These are phyloP conservation scores for Lineolata rhizophorae DNA, from an alignment of 495 filamentous ascomycete genomes.

Conservation along the genomic window DNA sequence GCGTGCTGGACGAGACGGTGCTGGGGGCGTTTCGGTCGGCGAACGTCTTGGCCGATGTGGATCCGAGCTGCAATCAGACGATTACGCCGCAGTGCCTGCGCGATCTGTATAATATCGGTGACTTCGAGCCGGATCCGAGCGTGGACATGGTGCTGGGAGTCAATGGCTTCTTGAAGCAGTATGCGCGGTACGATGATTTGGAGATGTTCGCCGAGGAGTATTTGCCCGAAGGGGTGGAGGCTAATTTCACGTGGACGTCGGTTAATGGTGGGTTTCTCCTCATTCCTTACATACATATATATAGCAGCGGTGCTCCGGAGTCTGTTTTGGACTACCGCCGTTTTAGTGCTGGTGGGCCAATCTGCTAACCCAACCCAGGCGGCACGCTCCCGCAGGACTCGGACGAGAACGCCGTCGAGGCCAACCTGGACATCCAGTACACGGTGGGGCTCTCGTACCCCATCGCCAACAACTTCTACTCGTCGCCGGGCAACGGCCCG, in stretches of 20 bases:
- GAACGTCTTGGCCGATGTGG: background rate
- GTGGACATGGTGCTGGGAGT: slow-evolving; percentile 36
- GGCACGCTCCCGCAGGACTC: slow-evolving; percentile 12
- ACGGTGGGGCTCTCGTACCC: slow-evolving; percentile 35
- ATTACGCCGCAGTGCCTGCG: slow-evolving; percentile 38
- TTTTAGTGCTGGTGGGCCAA: background rate
- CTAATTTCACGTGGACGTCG: slow-evolving; percentile 39
- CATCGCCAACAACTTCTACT: slow-evolving; percentile 41
- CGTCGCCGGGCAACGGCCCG: slow-evolving; percentile 38
- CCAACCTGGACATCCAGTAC: slow-evolving; percentile 59
- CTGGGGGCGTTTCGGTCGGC: slow-evolving; percentile 9
- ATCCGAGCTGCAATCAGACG: slow-evolving; percentile 23
- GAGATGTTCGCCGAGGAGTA: slow-evolving; percentile 12
- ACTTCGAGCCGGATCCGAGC: slow-evolving; percentile 24
- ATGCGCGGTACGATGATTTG: slow-evolving; percentile 17
- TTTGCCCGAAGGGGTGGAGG: slow-evolving; percentile 23
- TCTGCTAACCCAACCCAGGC: slow-evolving; percentile 27
- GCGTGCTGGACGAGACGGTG: slow-evolving; percentile 5
- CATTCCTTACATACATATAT: background rate
- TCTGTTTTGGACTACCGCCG: too few relatives aligned
- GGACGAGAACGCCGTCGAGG: slow-evolving; percentile 31
- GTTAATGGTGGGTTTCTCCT: slow-evolving; percentile 30
- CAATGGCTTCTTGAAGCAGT: slow-evolving; percentile 31
- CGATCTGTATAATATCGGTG: slow-evolving; percentile 33
- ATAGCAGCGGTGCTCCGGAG: too few relatives aligned